These are phyloP conservation scores for Cyclotella distinguenda DNA, from an alignment of 108 stramenopile genomes.

Conservation along the genomic window DNA sequence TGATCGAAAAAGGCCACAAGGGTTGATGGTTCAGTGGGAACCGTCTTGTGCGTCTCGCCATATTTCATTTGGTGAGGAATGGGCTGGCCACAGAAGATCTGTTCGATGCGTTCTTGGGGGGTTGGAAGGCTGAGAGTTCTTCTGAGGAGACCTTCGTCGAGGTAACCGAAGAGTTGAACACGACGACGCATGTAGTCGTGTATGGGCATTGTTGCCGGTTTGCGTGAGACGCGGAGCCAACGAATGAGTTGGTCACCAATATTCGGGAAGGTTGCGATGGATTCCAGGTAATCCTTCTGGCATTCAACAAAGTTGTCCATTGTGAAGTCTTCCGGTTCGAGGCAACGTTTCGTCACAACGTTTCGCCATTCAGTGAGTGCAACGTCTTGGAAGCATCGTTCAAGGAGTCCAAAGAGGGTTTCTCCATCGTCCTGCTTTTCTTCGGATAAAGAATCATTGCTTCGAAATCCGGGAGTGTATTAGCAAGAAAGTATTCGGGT, in stretches of 20 bases:
- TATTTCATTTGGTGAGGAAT: background rate
- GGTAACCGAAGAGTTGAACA: background rate
- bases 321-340: background rate
- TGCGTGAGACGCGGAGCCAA: background rate
- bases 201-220: background rate
- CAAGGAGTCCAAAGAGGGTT: background rate
- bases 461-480: background rate
- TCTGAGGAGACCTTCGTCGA: background rate
- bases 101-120: background rate
- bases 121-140: background rate
- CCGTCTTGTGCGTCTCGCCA: background rate
- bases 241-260: background rate
- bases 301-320: background rate
- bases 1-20: background rate
- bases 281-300: background rate
- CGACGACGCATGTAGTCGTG: background rate
- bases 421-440: background rate
- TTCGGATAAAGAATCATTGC: background rate
- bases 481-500: background rate
- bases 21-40: no score
- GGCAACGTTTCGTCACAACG: background rate
- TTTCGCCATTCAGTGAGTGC: background rate
- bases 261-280: background rate
- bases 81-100: background rate
- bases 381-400: background rate